Evolutionary conservation across 2,329 filamentous ascomycete genomes (phyloP), one percentile per base, ranked within the genome.

Genomic region (Hymenoscyphus linearis): DNA sequence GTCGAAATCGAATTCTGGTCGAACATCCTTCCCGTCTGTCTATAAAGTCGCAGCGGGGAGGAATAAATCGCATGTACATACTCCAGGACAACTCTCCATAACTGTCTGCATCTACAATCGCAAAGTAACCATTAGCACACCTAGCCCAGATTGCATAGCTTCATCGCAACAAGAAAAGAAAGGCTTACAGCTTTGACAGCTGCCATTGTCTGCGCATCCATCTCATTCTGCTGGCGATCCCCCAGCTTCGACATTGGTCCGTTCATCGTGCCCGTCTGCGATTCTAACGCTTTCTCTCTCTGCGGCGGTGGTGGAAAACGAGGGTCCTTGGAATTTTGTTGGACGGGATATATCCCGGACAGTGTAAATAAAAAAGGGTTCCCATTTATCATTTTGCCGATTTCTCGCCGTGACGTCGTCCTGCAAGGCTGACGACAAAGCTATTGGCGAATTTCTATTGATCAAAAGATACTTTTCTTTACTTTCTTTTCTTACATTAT

Each of bases 11-110:
- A 4, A 2, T 5, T 50, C 22, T 50, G 18, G 26, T 34, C 25
- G 25, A 27, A 27, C 13, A 10, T 53, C 52, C 26, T 26, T 34
- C 27, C 25, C 52, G 4, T 1, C 0, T 14, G 31, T 27, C 26
- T 14, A n/a, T 13, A 34, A 31, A 47, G 18, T 16, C 37, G 34
- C 6, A 34, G 25, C 25, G 16, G 31, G 6, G 13, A 9, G 18
- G 36, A 36, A 52, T 2, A 2, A 37, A 53, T 31, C 4, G n/a
- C n/a, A 25, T 12, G 9, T 35, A 56, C 58, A 16, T 57, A 60
- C 58, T 31, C 58, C 58, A 57, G 58, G 58, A 40, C 58, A 60
- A 36, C 37, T 50, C 44, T 60, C 58, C 58, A 60, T 60, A 56
- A 60, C 58, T 0, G 58, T 57, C 52, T 60, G 58, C 53, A 60